Evolutionary conservation across 352 stramenopile genomes (phyloP).

Genomic region (Phytopythium litorale): DNA sequence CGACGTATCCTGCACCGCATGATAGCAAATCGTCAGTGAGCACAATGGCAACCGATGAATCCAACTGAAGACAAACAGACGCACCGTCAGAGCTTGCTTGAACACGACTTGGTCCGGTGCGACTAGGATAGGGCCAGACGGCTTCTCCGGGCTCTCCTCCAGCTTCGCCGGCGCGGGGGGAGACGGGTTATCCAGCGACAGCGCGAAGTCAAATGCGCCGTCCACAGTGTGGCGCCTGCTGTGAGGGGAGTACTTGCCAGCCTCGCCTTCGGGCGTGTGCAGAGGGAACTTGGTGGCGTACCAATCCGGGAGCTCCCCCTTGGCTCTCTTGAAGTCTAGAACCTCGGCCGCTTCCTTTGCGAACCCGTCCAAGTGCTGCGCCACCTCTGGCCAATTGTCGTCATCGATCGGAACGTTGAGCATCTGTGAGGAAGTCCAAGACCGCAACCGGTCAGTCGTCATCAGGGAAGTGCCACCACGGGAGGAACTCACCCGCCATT

Average conservation of each 20-base stretch:
- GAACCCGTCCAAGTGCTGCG: constrained; percentile 64
- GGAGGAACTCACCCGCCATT: constrained; percentile 62
- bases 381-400: constrained; percentile 42
- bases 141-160: constrained; percentile 21
- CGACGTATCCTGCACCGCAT: constrained; percentile 16
- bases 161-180: constrained; percentile 6
- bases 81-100: constrained; percentile 41
- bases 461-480: neutral
- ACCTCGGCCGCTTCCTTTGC: constrained; percentile 65
- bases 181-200: constrained; percentile 11
- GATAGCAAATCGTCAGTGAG: neutral
- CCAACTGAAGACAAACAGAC: constrained; percentile 6
- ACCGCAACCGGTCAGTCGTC: neutral
- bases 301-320: constrained; percentile 54
- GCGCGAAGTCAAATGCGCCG: constrained; percentile 33
- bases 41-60: neutral
- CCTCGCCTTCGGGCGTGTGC: constrained; percentile 47
- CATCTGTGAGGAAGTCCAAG: constrained; percentile 23
- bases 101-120: constrained; percentile 59
- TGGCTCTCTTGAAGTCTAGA: constrained; percentile 55
- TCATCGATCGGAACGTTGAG: constrained; percentile 58
- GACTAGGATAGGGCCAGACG: constrained; percentile 43
- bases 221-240: constrained; percentile 23
- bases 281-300: constrained; percentile 64
- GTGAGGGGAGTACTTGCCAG: constrained; percentile 40